These are phyloP conservation scores for Phytophthora pistaciae DNA, from an alignment of 352 stramenopile genomes.

Conservation along the genomic window DNA sequence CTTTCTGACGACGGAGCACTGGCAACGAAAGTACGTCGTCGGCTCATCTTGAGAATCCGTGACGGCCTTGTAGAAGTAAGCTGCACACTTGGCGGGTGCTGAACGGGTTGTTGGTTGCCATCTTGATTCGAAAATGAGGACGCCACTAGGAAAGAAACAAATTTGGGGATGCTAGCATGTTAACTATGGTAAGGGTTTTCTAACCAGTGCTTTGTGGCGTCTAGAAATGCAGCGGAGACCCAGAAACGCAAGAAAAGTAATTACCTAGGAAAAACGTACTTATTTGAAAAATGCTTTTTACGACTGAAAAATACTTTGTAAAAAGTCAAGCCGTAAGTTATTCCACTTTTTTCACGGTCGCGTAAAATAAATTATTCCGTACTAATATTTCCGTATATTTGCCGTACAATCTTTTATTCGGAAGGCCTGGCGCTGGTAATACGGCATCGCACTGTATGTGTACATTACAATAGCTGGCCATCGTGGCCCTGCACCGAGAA, in stretches of 20 bases:
- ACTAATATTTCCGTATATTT: not conserved
- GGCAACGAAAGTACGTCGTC: too few relatives aligned
- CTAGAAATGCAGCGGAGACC: too few relatives aligned
- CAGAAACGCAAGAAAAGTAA: too few relatives aligned
- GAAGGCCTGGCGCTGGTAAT: not conserved
- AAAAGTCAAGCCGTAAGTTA: not conserved
- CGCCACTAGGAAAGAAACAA: not conserved
- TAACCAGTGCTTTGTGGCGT: not conserved
- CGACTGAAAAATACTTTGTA: not conserved
- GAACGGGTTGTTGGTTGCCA: not conserved
- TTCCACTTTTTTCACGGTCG: not conserved
- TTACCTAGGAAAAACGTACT: too few relatives aligned
- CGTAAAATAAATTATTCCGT: not conserved
- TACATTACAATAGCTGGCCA: too few relatives aligned
- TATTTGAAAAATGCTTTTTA: not conserved
- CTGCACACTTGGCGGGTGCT: not conserved
- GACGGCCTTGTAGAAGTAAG: too few relatives aligned
- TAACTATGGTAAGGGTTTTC: not conserved
- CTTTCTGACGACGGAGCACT: too few relatives aligned
- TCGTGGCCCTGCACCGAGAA: too few relatives aligned
- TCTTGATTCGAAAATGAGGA: not conserved
- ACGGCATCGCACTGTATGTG: too few relatives aligned
- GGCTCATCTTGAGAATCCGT: too few relatives aligned
- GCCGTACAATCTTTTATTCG: not conserved
- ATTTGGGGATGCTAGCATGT: not conserved